phyloP scores from a whole-genome alignment of 2,329 filamentous ascomycete species.

The Penicillium italicum region DNA sequence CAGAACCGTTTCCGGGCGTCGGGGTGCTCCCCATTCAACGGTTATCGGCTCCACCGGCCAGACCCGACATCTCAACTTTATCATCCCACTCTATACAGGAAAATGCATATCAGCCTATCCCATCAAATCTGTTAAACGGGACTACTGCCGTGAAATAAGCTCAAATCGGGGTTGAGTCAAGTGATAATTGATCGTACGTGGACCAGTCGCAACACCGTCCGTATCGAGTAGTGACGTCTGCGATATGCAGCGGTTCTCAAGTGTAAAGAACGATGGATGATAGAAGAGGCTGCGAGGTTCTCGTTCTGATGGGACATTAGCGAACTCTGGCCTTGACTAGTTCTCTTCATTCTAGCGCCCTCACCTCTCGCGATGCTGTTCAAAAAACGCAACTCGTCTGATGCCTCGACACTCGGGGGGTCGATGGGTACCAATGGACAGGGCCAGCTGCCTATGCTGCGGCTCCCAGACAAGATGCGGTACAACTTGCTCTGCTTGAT shows the following conservation, averaged over 20 bases:
- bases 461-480: slow-evolving; percentile 34
- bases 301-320: neutral
- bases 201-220: neutral
- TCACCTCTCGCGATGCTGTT: slow-evolving; percentile 5
- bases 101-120: neutral
- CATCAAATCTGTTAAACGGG: neutral
- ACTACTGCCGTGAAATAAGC: neutral
- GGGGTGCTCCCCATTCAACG: slow-evolving; percentile 1
- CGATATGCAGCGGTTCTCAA: neutral
- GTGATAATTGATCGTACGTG: slow-evolving; percentile 14
- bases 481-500: slow-evolving; percentile 48
- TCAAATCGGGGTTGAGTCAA: neutral
- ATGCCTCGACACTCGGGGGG: slow-evolving; percentile 12
- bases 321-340: neutral
- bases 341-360: neutral
- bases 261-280: neutral
- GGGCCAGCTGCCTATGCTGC: slow-evolving; percentile 34
- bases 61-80: slow-evolving; percentile 10
- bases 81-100: neutral
- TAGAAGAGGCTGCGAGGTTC: neutral
- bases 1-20: slow-evolving; percentile 8
- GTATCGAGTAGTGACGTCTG: slow-evolving; percentile 16
- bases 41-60: neutral
- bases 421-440: neutral
- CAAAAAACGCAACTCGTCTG: slow-evolving; percentile 10